Evolutionary conservation across 768 basidiomycete species (phyloP).

Genomic region (Galerina sulciceps): DNA sequence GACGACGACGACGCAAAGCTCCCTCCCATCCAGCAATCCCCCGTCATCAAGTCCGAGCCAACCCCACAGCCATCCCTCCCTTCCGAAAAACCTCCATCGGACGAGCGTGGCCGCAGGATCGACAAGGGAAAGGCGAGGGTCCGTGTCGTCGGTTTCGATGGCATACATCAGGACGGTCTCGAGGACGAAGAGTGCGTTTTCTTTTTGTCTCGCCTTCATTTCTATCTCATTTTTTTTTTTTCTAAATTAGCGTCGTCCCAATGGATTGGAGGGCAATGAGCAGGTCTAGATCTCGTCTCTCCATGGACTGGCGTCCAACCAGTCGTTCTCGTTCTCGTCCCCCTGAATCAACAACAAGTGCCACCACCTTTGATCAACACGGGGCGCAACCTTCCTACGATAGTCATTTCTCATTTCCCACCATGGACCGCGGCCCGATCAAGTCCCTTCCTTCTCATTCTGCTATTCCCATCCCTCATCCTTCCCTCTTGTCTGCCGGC

Average conservation of each 20-base stretch:
- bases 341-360: constrained; percentile 56
- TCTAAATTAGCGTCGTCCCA: constrained; percentile 51
- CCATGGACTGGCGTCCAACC: constrained; percentile 89
- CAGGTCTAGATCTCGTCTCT: constrained; percentile 86
- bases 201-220: constrained; percentile 6
- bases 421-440: constrained; percentile 26
- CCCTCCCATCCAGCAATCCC: constrained; percentile 13
- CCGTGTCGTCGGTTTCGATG: constrained; percentile 83
- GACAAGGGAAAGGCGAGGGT: constrained; percentile 84
- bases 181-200: constrained; percentile 77
- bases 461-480: constrained; percentile 10
- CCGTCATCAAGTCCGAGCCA: constrained; percentile 8
- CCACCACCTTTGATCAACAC: constrained; percentile 52
- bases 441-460: constrained; percentile 14
- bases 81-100: constrained; percentile 25
- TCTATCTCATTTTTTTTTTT: constrained; percentile 17
- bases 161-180: constrained; percentile 66
- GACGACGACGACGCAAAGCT: constrained; percentile 59
- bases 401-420: constrained; percentile 49
- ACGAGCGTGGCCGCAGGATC: constrained; percentile 72
- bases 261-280: constrained; percentile 97
- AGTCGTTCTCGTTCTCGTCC: constrained; percentile 81
- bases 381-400: constrained; percentile 40
- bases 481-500: constrained; percentile 47
- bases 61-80: constrained; percentile 8